phyloP scores from a whole-genome alignment of 2,329 filamentous ascomycete genomes.

The Calonectria fujianensis region DNA sequence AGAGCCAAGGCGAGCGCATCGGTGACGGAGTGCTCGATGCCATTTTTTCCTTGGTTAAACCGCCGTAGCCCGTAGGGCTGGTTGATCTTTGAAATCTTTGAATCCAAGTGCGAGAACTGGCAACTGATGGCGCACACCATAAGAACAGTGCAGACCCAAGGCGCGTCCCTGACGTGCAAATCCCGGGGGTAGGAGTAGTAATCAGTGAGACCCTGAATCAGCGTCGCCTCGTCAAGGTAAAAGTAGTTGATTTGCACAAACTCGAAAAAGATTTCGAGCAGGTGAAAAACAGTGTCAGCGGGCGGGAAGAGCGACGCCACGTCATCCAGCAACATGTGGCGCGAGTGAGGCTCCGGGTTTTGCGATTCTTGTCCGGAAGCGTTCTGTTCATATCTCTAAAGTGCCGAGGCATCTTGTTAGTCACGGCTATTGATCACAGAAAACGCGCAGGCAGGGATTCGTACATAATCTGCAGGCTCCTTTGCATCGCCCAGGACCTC shows the following conservation, averaged over 20 bases:
- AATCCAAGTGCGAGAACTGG: conserved; percentile 69
- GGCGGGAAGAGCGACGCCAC: conserved; percentile 60
- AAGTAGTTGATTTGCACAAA: conserved; percentile 70
- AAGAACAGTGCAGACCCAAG: conserved; percentile 65
- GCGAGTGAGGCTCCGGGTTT: conserved; percentile 61
- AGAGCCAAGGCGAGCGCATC: conserved; percentile 60
- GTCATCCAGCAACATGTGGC: conserved; percentile 41
- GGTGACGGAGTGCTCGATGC: not conserved
- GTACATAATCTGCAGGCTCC: conserved; percentile 10
- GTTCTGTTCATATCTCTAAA: not conserved
- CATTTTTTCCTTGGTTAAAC: conserved; percentile 5
- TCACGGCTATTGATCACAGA: not conserved
- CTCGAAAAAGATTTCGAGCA: conserved; percentile 68
- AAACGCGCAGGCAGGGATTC: not conserved
- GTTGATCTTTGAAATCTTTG: conserved; percentile 45
- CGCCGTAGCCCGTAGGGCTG: not conserved
- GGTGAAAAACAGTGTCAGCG: conserved; percentile 67
- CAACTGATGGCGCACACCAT: conserved; percentile 71
- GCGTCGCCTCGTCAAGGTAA: conserved; percentile 62
- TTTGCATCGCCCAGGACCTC: conserved; percentile 19
- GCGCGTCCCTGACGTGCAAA: conserved; percentile 7
- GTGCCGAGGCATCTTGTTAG: not conserved
- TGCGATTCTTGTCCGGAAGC: not conserved
- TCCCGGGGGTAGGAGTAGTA: conserved; percentile 9
- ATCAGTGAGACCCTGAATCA: conserved; percentile 4